Conservation (phyloP, 192 early-diverging fungal genomes). For the Mortierella hygrophila region DNA sequence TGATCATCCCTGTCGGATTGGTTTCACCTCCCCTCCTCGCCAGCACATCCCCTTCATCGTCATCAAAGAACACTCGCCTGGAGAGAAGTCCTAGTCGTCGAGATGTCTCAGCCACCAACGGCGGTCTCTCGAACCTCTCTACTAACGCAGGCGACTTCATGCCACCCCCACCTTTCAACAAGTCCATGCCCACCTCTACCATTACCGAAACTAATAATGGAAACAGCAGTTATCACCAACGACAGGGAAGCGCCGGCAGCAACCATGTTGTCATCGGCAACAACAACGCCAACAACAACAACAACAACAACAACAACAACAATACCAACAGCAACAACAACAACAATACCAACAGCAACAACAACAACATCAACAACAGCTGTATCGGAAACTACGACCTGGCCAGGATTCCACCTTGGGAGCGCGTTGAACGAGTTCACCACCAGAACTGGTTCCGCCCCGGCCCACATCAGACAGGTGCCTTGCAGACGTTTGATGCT, state of each 20-base stretch:
- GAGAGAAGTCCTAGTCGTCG: conserved; percentile 33
- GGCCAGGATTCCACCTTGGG: conserved; percentile 35
- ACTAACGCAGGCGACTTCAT: conserved; percentile 10
- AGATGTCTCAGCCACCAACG: conserved; percentile 8
- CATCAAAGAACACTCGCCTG: not conserved
- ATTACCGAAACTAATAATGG: not conserved
- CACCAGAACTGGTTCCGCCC: conserved; percentile 56
- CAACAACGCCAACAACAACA: not conserved
- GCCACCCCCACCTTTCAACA: conserved; percentile 23
- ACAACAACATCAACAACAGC: not conserved
- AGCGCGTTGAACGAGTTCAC: conserved; percentile 41
- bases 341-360: not conserved
- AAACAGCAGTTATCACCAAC: not conserved
- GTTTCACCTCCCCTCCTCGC: not conserved
- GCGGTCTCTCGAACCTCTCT: no score
- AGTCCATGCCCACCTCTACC: not conserved
- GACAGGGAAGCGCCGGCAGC: conserved; percentile 18
- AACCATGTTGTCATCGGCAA: not conserved
- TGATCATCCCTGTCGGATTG: not conserved
- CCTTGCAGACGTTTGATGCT: conserved; percentile 35
- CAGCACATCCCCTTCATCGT: not conserved
- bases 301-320: not conserved
- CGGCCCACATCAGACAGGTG: conserved; percentile 43
- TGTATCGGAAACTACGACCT: not conserved
- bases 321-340: not conserved